Evolutionary conservation across 208 protist species (phyloP).

Genomic region (Porcisia deanei): DNA sequence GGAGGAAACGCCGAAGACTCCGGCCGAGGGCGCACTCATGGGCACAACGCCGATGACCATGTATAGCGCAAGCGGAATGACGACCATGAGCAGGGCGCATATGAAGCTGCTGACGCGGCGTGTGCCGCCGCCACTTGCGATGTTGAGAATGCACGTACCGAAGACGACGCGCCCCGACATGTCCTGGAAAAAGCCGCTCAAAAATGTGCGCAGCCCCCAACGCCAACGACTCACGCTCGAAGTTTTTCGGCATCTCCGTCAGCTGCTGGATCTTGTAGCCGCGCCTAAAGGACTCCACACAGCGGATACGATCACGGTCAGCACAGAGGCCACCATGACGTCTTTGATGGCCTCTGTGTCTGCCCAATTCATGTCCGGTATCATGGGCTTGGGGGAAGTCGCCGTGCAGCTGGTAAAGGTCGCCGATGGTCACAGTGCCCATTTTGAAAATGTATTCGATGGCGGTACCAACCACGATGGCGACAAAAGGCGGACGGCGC

Average conservation of each 20-base stretch:
- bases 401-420: conserved; percentile 53
- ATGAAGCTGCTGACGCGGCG: conserved; percentile 47
- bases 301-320: conserved; percentile 47
- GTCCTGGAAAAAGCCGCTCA: conserved; percentile 61
- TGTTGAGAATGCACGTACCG: conserved; percentile 58
- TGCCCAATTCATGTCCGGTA: conserved; percentile 42
- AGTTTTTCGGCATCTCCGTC: conserved; percentile 57
- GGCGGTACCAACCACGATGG: conserved; percentile 50
- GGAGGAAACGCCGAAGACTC: conserved; percentile 52
- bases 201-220: conserved; percentile 48
- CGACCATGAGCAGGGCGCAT: conserved; percentile 52
- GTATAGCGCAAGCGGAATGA: conserved; percentile 50
- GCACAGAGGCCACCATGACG: conserved; percentile 45
- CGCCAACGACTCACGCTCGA: conserved; percentile 51
- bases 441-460: conserved; percentile 63
- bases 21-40: conserved; percentile 50
- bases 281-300: conserved; percentile 64
- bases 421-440: conserved; percentile 53
- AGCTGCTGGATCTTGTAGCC: conserved; percentile 56
- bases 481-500: conserved; percentile 47
- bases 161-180: conserved; percentile 57
- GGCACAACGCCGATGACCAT: conserved; percentile 53
- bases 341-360: conserved; percentile 31
- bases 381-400: conserved; percentile 34
- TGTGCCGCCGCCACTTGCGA: conserved; percentile 51